Evolutionary conservation across 495 filamentous ascomycete genomes (phyloP), one percentile per base, ranked within the genome.

Genomic region (Alectoria sarmentosa): DNA sequence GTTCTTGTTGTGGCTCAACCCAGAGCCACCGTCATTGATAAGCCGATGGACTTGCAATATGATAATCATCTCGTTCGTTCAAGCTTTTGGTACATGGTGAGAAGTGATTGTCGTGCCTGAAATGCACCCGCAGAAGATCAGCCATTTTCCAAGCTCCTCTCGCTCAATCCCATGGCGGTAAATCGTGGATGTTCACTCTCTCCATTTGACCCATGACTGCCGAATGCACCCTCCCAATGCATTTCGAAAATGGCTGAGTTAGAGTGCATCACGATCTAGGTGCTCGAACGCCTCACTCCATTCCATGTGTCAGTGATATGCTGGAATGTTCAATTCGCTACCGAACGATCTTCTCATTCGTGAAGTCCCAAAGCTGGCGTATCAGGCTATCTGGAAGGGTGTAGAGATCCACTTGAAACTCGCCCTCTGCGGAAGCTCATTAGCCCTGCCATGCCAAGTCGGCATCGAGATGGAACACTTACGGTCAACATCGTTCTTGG

Each of bases 371-470:
- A 37, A 99, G 87, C 87, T 90, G 90, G 76, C 96, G 96, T 70
- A 83, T 79, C 54, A 83, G 68, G 21, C 76, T 72, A 59, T 97
- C 92, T 1, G 95, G 92, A 28, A 99, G 80, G 23, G 95, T 98
- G 76, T 96, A 98, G 26, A 99, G 82, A 72, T 99, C 95, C 62
- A 99, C 93, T 65, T 96, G 93, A 80, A 99, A 99, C 77, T 99
- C 95, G 67, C 95, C 95, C 72, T 90, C 91, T 94, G 73, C 54
- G 65, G 37, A 30, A 6, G 19, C n/a, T 34, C 17, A 17, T 66
- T 37, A 66, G 58, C 32, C 38, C 39, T 42, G 5, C 21, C 17
- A 28, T 41, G 46, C 26, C 58, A 37, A 17, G 26, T 14, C 15
- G n/a, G 52, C 14, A 15, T 26, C n/a, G 58, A 56, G 56, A 61